Evolutionary conservation across 176 grass and related monocot genomes (phyloP).

Genomic region (Oryza meyeriana): DNA sequence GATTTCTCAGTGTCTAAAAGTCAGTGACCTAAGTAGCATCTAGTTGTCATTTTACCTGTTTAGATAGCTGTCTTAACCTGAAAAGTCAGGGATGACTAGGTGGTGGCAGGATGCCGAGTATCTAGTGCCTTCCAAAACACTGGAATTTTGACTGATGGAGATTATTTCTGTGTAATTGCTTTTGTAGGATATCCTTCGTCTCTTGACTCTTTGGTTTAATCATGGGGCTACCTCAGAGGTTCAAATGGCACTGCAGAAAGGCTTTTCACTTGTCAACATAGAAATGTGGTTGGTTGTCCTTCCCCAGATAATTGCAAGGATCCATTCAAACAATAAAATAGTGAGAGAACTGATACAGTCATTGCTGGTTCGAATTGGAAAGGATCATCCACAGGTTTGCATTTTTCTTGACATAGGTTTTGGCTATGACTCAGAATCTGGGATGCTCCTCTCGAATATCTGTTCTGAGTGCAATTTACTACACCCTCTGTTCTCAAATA

Average conservation of each 20-base stretch:
- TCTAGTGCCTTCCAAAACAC: neutral
- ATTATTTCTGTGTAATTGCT: conserved; percentile 30
- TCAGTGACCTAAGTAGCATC: neutral
- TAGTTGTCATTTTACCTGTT: neutral
- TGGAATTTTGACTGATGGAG: neutral
- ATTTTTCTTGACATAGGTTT: conserved; percentile 15
- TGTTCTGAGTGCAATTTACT: neutral
- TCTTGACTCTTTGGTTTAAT: conserved; percentile 98
- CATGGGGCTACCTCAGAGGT: conserved; percentile 82
- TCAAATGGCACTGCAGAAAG: conserved; percentile 82
- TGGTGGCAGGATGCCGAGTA: neutral
- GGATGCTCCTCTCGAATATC: neutral
- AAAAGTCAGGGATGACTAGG: neutral
- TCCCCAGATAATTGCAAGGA: conserved; percentile 98
- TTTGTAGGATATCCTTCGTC: conserved; percentile 93
- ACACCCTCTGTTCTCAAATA: neutral
- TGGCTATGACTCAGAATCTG: neutral
- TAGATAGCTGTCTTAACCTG: neutral
- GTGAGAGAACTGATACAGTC: conserved; percentile 97
- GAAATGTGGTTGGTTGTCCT: conserved; percentile 99
- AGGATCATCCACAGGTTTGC: conserved; percentile 87
- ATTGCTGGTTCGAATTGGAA: conserved; percentile 91
- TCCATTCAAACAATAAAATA: conserved; percentile 88
- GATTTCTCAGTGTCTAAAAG: neutral
- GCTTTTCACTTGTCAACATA: conserved; percentile 94